A percentile compares a stretch with the other conserved stretches of the same genome.
Conservation (phyloP, 2,329 filamentous ascomycete species). For the Fusarium longipes region DNA sequence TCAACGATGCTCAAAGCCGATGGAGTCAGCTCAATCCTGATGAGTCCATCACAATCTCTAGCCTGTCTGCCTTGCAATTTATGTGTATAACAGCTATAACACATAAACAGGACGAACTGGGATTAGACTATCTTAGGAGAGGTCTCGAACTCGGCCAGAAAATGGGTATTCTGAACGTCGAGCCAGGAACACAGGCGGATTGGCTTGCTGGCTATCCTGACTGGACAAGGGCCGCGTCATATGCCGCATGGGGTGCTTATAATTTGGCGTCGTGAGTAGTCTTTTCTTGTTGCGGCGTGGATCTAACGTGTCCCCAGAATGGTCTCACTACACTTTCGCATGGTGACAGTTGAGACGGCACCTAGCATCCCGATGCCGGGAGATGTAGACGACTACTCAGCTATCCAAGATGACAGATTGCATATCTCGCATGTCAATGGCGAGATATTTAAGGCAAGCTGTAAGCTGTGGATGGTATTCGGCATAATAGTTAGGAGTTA, state of each 20-base stretch:
- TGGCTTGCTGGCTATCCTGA: not conserved
- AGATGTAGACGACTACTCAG: not conserved
- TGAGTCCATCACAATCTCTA: not conserved
- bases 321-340: not conserved
- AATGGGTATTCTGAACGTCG: not conserved
- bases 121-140: not conserved
- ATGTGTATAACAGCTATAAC: not conserved
- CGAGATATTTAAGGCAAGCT: not conserved
- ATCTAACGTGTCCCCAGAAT: not conserved
- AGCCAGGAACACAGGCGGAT: rapidly evolving
- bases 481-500: rapidly evolving
- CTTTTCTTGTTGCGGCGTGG: rapidly evolving
- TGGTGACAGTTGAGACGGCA: rapidly evolving
- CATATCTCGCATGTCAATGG: rapidly evolving
- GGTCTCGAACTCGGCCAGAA: not conserved
- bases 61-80: not conserved
- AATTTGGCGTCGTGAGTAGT: not conserved
- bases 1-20: not conserved
- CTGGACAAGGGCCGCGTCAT: not conserved
- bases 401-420: not conserved
- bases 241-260: not conserved
- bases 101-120: not conserved
- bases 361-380: not conserved
- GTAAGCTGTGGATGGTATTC: not conserved
- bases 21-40: not conserved